Evolutionary conservation across 305 asterid genomes (phyloP).

Genomic region (Plantago lanceolata): DNA sequence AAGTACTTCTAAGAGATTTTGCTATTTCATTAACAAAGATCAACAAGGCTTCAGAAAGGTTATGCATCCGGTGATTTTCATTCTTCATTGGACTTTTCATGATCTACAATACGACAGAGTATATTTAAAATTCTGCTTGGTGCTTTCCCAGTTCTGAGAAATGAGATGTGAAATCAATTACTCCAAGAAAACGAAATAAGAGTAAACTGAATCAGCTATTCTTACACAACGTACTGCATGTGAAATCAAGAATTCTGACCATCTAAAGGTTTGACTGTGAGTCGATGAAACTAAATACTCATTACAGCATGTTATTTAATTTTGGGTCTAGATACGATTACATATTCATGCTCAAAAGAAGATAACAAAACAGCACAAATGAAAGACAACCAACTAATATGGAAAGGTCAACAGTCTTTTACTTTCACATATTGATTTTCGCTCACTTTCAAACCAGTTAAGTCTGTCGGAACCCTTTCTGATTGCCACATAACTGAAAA

Average conservation of each 20-base stretch:
- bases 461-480: neutral
- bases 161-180: neutral
- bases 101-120: no score
- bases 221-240: neutral
- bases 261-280: neutral
- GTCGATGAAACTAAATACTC: neutral
- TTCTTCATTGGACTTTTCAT: no score
- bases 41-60: neutral
- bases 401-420: neutral
- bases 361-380: neutral
- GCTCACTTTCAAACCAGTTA: constrained; percentile 1
- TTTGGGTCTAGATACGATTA: no score
- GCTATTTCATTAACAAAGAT: neutral
- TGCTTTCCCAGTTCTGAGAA: neutral
- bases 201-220: neutral
- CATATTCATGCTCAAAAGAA: neutral
- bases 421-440: constrained; percentile 3
- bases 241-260: neutral
- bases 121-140: no score
- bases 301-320: neutral
- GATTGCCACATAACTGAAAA: neutral
- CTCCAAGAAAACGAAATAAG: neutral
- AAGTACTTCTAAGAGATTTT: neutral
- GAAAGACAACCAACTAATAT: neutral
- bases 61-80: neutral